A percentile compares a stretch with the other conserved stretches of the same genome.
Evolutionary conservation across 805 yeast genomes (phyloP).

Genomic region (Jamesozyma hellenica): DNA sequence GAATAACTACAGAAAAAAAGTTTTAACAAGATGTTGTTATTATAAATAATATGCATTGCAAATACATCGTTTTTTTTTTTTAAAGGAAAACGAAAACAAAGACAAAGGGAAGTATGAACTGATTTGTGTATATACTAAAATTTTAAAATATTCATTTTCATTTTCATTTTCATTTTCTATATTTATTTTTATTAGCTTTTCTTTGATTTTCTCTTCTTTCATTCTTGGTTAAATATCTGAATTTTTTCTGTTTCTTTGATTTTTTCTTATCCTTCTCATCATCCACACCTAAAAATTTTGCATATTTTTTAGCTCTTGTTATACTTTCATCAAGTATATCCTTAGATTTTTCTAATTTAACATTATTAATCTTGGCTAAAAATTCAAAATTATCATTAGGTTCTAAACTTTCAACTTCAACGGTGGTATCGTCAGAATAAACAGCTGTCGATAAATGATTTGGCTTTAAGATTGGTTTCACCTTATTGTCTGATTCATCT

Average conservation of each 20-base stretch:
- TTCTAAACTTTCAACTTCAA: slow-evolving; percentile 40
- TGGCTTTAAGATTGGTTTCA: slow-evolving; percentile 28
- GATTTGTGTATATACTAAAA: not conserved
- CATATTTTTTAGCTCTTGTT: slow-evolving; percentile 73
- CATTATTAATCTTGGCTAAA: slow-evolving; percentile 56
- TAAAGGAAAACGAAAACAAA: no score
- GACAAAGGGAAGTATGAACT: not conserved
- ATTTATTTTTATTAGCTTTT: slow-evolving; percentile 33
- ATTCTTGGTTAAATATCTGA: slow-evolving; percentile 72
- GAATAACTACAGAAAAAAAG: no score
- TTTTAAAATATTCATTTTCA: no score
- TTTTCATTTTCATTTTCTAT: slow-evolving; percentile 17
- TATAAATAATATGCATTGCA: no score
- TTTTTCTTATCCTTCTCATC: slow-evolving; percentile 28
- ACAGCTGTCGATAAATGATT: slow-evolving; percentile 12
- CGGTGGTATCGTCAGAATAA: slow-evolving; percentile 34
- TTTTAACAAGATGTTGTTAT: no score
- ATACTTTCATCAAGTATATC: slow-evolving; percentile 66
- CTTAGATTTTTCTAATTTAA: slow-evolving; percentile 57
- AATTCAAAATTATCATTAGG: slow-evolving; percentile 46
- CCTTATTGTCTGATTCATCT: slow-evolving; percentile 12
- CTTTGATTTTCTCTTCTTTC: slow-evolving; percentile 59
- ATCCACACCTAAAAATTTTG: slow-evolving; percentile 49
- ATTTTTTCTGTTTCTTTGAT: slow-evolving; percentile 51
- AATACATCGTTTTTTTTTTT: no score